Conservation (phyloP, 2,329 filamentous ascomycete genomes). For the Rhynchosporium agropyri region DNA sequence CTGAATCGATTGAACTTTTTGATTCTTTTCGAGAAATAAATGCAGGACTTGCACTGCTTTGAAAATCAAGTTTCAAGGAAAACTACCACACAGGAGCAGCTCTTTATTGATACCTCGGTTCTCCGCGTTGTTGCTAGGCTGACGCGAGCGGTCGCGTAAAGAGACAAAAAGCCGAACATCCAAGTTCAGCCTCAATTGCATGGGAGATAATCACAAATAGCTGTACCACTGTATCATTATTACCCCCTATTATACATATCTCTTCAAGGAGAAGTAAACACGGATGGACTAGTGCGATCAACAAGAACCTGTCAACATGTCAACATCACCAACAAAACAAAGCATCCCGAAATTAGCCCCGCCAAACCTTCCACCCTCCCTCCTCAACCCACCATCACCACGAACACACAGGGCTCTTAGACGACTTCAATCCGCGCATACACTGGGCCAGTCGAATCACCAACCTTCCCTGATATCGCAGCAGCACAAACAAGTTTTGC, state of each 20-base stretch:
- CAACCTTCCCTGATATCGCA: conserved; percentile 63
- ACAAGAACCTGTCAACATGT: conserved; percentile 23
- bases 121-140: not conserved
- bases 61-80: too few relatives aligned
- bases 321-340: conserved; percentile 36
- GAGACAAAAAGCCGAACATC: conserved; percentile 1
- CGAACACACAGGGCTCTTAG: conserved; percentile 69
- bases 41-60: too few relatives aligned
- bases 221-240: not conserved
- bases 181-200: conserved; percentile 9
- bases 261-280: not conserved
- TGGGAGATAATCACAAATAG: conserved; percentile 1
- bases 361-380: conserved; percentile 32
- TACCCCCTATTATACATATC: not conserved
- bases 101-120: not conserved
- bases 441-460: conserved; percentile 58
- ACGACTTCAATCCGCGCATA: conserved; percentile 76
- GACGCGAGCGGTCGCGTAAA: conserved; percentile 12
- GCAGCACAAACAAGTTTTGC: conserved; percentile 55
- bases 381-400: conserved; percentile 61
- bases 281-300: conserved; percentile 2
- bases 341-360: conserved; percentile 33
- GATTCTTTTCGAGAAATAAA: too few relatives aligned
- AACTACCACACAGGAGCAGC: too few relatives aligned
- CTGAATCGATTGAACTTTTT: too few relatives aligned